Evolutionary conservation across 768 basidiomycete species (phyloP).

Genomic region (Auriscalpium orientale): DNA sequence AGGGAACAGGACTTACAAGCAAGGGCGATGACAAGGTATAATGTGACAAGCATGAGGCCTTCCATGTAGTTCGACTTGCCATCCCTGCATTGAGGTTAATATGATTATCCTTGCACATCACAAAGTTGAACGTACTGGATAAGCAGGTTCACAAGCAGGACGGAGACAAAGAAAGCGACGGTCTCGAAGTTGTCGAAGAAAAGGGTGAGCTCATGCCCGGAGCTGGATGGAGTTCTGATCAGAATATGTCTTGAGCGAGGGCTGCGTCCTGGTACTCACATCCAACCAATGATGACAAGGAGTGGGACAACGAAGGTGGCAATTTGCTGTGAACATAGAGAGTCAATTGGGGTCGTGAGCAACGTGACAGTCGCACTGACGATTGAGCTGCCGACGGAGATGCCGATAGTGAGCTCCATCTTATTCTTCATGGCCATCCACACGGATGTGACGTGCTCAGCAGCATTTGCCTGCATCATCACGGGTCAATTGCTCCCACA

Average conservation of each 20-base stretch:
- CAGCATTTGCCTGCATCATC: slow-evolving; percentile 56
- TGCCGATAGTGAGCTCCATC: slow-evolving; percentile 68
- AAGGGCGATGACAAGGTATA: slow-evolving; percentile 77
- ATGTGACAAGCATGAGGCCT: slow-evolving; percentile 66
- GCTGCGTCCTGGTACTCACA: slow-evolving; percentile 34
- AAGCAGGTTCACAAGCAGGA: slow-evolving; percentile 80
- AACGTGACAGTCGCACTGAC: slow-evolving; percentile 33
- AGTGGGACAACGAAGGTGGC: slow-evolving; percentile 81
- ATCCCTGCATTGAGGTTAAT: slow-evolving; percentile 36
- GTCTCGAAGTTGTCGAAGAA: slow-evolving; percentile 90
- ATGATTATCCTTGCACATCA: background rate
- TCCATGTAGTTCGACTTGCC: slow-evolving; percentile 92
- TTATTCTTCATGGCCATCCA: slow-evolving; percentile 85
- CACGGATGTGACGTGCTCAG: slow-evolving; percentile 79
- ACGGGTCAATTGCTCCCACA: background rate
- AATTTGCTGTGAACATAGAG: slow-evolving; percentile 52
- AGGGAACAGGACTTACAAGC: slow-evolving; percentile 46
- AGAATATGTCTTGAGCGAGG: slow-evolving; percentile 7
- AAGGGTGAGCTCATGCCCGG: slow-evolving; percentile 65
- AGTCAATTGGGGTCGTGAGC: background rate
- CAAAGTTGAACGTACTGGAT: slow-evolving; percentile 44
- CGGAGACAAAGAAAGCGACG: slow-evolving; percentile 77
- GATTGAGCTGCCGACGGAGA: slow-evolving; percentile 77
- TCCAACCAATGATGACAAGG: slow-evolving; percentile 86
- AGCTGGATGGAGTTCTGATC: slow-evolving; percentile 27